A percentile compares a stretch with the other conserved stretches of the same genome.
Evolutionary conservation across 176 grass and related monocot genomes (phyloP).

Genomic region (Dendrocalamus sinicus): DNA sequence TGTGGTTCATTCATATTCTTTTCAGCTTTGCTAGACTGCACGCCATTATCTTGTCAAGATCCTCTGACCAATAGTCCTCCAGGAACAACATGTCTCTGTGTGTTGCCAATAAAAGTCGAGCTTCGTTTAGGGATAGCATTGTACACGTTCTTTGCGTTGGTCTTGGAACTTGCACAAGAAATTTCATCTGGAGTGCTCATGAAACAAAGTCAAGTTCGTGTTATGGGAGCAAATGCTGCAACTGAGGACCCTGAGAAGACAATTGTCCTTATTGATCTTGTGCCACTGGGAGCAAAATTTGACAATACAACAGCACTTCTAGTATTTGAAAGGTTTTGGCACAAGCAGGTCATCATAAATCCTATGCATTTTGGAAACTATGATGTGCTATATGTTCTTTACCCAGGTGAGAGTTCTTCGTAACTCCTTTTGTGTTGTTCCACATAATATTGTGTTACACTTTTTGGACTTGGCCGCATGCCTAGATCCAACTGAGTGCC

Average conservation of each 20-base stretch:
- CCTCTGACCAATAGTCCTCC: constrained; percentile 80
- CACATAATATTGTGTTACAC: too few relatives aligned
- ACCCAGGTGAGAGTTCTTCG: constrained; percentile 64
- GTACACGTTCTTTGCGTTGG: constrained; percentile 86
- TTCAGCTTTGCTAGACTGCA: constrained; percentile 72
- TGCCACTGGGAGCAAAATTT: constrained; percentile 69
- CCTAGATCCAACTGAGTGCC: too few relatives aligned
- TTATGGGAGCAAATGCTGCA: constrained; percentile 97
- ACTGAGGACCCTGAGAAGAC: constrained; percentile 80
- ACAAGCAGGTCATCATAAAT: constrained; percentile 87
- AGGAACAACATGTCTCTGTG: constrained; percentile 76
- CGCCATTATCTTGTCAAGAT: constrained; percentile 59
- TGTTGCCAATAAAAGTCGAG: constrained; percentile 85
- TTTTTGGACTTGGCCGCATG: too few relatives aligned
- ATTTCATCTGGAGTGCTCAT: constrained; percentile 79
- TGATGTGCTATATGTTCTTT: constrained; percentile 76
- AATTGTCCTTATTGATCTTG: constrained; percentile 76
- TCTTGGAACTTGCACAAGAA: constrained; percentile 78
- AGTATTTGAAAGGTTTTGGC: constrained; percentile 86
- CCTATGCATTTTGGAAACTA: constrained; percentile 61
- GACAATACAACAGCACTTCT: constrained; percentile 54
- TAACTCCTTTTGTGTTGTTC: constrained; percentile 25
- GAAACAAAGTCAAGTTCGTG: constrained; percentile 84
- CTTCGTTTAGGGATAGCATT: constrained; percentile 76
- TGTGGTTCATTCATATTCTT: constrained; percentile 31